These are phyloP conservation scores for Aureobasidium uvarum DNA, from an alignment of 2,329 filamentous ascomycete species.

Conservation along the genomic window DNA sequence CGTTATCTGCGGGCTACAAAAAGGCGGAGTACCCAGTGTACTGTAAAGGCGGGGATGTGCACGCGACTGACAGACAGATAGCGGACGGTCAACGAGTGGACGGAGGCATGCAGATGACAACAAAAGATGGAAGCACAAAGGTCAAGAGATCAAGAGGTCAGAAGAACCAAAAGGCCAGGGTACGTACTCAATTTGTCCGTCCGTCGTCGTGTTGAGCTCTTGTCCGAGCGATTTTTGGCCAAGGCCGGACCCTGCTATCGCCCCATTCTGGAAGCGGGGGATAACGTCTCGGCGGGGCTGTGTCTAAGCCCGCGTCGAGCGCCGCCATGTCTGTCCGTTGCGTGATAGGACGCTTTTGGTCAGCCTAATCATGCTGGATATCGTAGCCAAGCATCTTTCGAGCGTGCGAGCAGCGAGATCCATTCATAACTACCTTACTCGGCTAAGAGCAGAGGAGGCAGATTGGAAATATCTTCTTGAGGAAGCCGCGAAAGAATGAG, in stretches of 20 bases:
- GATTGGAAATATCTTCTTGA: not conserved
- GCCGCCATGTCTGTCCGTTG: slow-evolving; percentile 5
- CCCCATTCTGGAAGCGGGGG: slow-evolving; percentile 22
- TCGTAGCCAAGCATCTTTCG: not conserved
- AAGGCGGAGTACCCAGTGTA: slow-evolving; percentile 11
- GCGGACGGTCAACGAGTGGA: slow-evolving; percentile 20
- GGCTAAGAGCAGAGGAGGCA: not conserved
- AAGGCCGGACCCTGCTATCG: slow-evolving; percentile 23
- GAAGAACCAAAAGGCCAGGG: slow-evolving; percentile 6
- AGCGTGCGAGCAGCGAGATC: not conserved
- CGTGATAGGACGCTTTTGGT: not conserved
- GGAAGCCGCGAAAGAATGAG: not conserved
- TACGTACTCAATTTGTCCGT: slow-evolving; percentile 23
- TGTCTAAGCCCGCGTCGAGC: slow-evolving; percentile 7
- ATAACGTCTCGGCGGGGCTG: slow-evolving; percentile 22
- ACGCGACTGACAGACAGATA: slow-evolving; percentile 19
- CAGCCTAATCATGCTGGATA: not conserved
- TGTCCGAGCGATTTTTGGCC: slow-evolving; percentile 19
- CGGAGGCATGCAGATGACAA: slow-evolving; percentile 21
- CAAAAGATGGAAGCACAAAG: slow-evolving; percentile 6
- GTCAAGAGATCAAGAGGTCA: slow-evolving; percentile 17
- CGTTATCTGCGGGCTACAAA: slow-evolving; percentile 14
- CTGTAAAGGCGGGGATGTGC: slow-evolving; percentile 13
- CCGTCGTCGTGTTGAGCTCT: slow-evolving; percentile 13
- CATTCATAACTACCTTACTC: not conserved